Evolutionary conservation across 768 basidiomycete genomes (phyloP), one percentile per base, ranked within the genome.

Genomic region (Lentinula detonsa): DNA sequence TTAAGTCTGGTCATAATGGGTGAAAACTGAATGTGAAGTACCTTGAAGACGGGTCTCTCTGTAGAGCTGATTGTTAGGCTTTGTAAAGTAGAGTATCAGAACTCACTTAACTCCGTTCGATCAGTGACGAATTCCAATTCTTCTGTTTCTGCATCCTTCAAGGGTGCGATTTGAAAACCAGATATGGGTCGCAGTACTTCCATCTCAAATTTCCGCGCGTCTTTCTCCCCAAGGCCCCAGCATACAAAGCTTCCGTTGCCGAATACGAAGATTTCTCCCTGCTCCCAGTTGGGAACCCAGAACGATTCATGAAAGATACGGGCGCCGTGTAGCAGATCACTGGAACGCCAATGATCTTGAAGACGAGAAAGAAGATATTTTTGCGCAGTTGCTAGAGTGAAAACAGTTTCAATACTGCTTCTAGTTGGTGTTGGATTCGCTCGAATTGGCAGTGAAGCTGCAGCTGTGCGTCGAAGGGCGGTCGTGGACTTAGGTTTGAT

Each of bases 91-190:
- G 6, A 39, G 18, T 57, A n/a, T n/a, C 51, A 42, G 9, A 61
- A 51, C 37, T 23, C 15, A 70, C 76, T 84, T 70, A 75, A 96
- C 94, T 95, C 93, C 57, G 78, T 87, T 40, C 91, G 91, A 73
- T 97, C 95, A 31, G 89, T 86, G 11, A 95, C 91, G 72, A 95
- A 96, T 69, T 97, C 95, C 54, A 97, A 79, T 66, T 95, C 94
- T 68, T 95, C 94, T 11, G 90, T 90, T 76, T 95, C 94, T 16
- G 83, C 76, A 57, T 88, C 88, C 31, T 71, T 78, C 58, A 95
- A 75, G 3, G 83, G 78, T 3, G 79, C 83, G 8, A 93, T 76
- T 69, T 93, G 85, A 31, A 86, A 81, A 1, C 78, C 80, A 0
- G 78, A 71, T 2, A 79, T 78, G 23, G 74, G 78, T 42, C 73